These are phyloP conservation scores for Cronartium quercuum DNA, from an alignment of 1,284 basidiomycete species.

Conservation along the genomic window DNA sequence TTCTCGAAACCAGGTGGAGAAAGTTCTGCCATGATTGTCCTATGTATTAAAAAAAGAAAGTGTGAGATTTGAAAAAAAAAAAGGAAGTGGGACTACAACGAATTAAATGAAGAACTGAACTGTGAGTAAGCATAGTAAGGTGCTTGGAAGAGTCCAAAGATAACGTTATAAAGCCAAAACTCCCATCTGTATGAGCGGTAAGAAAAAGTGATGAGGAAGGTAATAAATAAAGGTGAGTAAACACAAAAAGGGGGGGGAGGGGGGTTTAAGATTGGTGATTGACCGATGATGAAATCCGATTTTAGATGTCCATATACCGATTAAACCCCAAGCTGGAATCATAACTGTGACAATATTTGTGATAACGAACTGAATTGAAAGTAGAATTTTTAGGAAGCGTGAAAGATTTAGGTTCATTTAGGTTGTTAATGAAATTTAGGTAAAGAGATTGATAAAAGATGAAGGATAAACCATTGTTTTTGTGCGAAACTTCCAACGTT, in stretches of 20 bases:
- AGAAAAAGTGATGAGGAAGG: not conserved
- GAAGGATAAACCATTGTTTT: constrained; percentile 23
- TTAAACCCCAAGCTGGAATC: constrained; percentile 35
- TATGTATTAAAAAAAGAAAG: not conserved
- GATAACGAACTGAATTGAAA: constrained; percentile 7
- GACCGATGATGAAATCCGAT: constrained; percentile 35
- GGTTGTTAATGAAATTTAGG: not conserved
- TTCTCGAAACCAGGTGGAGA: not conserved
- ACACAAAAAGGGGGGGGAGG: no score
- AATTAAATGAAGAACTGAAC: constrained; percentile 9
- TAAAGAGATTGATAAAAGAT: not conserved
- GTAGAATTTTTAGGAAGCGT: not conserved
- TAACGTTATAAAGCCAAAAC: constrained; percentile 37
- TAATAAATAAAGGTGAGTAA: not conserved
- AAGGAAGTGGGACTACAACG: not conserved
- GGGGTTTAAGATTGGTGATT: no score
- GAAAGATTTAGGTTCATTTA: not conserved
- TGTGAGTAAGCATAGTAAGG: constrained; percentile 39
- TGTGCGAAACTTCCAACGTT: constrained; percentile 26
- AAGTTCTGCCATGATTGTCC: not conserved
- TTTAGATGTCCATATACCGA: constrained; percentile 14
- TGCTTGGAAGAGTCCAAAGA: constrained; percentile 38
- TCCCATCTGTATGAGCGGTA: constrained; percentile 13
- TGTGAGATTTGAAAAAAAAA: not conserved
- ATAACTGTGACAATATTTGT: constrained; percentile 35